Evolutionary conservation across 345 rosid genomes (phyloP), one percentile per base, ranked within the genome.

Genomic region (Viola odorata): DNA sequence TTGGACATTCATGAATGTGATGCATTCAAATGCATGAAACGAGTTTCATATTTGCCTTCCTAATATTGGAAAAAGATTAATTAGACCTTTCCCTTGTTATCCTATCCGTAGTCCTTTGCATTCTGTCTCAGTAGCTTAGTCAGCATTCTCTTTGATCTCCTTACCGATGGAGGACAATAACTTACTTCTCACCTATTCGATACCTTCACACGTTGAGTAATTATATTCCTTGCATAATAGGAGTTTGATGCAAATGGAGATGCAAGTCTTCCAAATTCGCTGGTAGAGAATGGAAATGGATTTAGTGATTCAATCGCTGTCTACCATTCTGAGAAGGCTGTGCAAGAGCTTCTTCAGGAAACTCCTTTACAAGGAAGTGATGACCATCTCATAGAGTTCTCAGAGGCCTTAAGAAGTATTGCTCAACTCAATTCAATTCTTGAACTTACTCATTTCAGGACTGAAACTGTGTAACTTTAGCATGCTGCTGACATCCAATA

Each of bases 381-480:
- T 53, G 95, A 91, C 63, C 96, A 95, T 80, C 94, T 91, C 7
- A 71, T 91, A 48, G 99, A 95, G 74, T 88, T 95, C 68, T 88
- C 99, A 0, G 99, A 88, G 81, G 91, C 99, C 56, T 39, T 95
- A 65, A 82, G 98, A 86, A 91, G 98, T 95, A 83, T 70, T 23
- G 82, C 37, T 69, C n/a, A 10, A 14, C 6, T 62, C 37, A 57
- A 51, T 40, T 55, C 41, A 37, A 23, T 23, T 23, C 32, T 64
- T 69, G 10, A 63, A 50, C 37, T 2, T 15, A 52, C 39, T 49
- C 57, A 23, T 66, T 64, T 23, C 41, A 78, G 63, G 49, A 12
- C 5, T 42, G 38, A 50, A 55, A 59, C 12, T 55, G 45, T 58
- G 23, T 57, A n/a, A 17, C 37, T 15, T 5, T 13, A 16, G 39